Evolutionary conservation across 148 eudicot genomes (phyloP).

Genomic region (Camellia japonica): DNA sequence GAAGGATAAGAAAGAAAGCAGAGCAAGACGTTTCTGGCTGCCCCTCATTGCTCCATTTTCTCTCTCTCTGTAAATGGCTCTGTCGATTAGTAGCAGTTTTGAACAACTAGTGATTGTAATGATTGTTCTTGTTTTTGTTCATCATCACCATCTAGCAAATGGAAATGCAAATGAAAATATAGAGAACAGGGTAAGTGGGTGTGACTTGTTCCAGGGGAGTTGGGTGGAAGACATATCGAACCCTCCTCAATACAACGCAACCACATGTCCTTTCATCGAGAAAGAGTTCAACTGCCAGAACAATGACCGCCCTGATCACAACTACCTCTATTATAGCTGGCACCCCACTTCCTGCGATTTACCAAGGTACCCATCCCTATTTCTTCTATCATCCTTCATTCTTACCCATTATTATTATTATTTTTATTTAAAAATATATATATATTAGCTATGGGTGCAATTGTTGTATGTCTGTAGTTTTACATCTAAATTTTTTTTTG

Average conservation of each 20-base stretch:
- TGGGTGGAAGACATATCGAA: background rate
- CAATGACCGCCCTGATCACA: constrained; percentile 6
- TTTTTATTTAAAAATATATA: background rate
- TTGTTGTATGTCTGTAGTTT: background rate
- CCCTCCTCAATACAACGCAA: constrained; percentile 1
- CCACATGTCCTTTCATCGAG: constrained; percentile 16
- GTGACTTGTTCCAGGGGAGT: constrained; percentile 12
- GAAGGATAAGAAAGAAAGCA: too few species aligned
- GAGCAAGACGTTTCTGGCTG: too few species aligned
- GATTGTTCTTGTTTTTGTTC: too few species aligned
- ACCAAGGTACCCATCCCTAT: background rate
- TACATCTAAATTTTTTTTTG: too few species aligned
- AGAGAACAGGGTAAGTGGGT: background rate
- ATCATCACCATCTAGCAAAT: background rate
- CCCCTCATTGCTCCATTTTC: too few species aligned
- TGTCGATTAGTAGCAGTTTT: too few species aligned
- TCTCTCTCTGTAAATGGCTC: too few species aligned
- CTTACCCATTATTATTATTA: background rate
- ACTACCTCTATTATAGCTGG: constrained; percentile 9
- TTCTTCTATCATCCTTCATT: background rate
- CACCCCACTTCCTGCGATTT: constrained; percentile 10
- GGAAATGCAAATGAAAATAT: too few species aligned
- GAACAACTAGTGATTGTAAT: too few species aligned
- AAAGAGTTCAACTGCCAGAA: constrained; percentile 13
- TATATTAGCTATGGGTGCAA: background rate